These are phyloP conservation scores for Tubosaeta sp. DNA, from an alignment of 768 basidiomycete species.

Conservation along the genomic window DNA sequence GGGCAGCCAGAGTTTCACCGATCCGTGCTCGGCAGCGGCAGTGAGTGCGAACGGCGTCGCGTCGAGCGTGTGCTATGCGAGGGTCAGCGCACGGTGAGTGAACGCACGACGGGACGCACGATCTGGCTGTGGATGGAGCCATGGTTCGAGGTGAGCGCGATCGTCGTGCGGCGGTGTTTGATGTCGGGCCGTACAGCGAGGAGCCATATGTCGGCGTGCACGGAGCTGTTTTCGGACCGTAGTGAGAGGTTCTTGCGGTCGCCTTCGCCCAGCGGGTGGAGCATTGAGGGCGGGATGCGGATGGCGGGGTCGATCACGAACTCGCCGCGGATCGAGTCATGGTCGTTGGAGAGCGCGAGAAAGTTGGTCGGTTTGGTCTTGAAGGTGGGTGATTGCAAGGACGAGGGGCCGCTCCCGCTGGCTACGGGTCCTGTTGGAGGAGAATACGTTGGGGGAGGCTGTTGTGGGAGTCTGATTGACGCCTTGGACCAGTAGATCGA, in stretches of 20 bases:
- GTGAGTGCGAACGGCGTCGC: constrained; percentile 16
- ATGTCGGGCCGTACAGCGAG: constrained; percentile 9
- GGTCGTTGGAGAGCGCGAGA: constrained; percentile 10
- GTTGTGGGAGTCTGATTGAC: background rate
- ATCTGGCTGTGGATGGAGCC: constrained; percentile 15
- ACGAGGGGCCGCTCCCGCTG: background rate
- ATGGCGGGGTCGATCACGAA: constrained; percentile 45
- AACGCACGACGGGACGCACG: constrained; percentile 12
- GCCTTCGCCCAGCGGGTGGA: constrained; percentile 35
- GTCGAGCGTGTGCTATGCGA: constrained; percentile 13
- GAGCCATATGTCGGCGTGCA: constrained; percentile 40
- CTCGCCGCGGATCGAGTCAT: constrained; percentile 17
- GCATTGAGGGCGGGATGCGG: constrained; percentile 33
- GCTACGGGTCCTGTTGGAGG: background rate
- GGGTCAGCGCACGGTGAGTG: background rate
- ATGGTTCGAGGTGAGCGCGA: constrained; percentile 17
- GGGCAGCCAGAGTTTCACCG: constrained; percentile 15
- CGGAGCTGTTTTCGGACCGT: constrained; percentile 29
- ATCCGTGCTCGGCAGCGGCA: constrained; percentile 7
- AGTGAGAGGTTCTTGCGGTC: constrained; percentile 40
- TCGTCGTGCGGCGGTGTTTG: constrained; percentile 13
- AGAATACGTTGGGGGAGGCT: constrained; percentile 27
- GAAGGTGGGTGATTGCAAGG: background rate
- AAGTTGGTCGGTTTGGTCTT: constrained; percentile 29
- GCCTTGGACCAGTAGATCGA: background rate